Conservation (phyloP, 768 basidiomycete species). For the Cystobasidiopsis lactophilus region DNA sequence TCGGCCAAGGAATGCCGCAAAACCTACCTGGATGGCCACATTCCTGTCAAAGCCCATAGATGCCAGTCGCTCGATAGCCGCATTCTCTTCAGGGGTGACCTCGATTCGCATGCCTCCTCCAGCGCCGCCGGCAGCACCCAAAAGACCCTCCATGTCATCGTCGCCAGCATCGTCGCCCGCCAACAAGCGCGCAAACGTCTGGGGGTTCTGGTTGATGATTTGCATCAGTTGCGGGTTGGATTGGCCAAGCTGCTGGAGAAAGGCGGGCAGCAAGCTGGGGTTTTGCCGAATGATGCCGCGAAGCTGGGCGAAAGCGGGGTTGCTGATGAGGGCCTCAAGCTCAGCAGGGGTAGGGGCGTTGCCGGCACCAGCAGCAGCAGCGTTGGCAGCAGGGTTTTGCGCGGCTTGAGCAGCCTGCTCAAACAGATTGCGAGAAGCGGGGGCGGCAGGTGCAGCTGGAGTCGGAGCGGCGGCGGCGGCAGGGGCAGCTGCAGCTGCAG, state of each 20-base stretch:
- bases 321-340: constrained; percentile 32
- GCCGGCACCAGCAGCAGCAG: constrained; percentile 21
- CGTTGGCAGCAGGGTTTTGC: constrained; percentile 21
- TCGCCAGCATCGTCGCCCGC: constrained; percentile 28
- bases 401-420: constrained; percentile 20
- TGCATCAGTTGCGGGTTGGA: constrained; percentile 50
- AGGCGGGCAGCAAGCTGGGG: constrained; percentile 49
- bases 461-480: constrained; percentile 40
- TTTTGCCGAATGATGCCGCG: constrained; percentile 52
- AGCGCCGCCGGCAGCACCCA: constrained; percentile 14
- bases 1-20: background rate
- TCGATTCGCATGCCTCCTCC: constrained; percentile 36
- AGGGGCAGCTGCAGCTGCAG: constrained; percentile 18
- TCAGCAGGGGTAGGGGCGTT: constrained; percentile 26
- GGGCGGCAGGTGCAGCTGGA: constrained; percentile 28
- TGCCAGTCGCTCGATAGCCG: constrained; percentile 71
- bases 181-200: constrained; percentile 42
- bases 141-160: constrained; percentile 23
- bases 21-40: constrained; percentile 26
- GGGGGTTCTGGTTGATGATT: constrained; percentile 46
- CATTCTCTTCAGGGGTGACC: constrained; percentile 67
- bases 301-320: constrained; percentile 47
- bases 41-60: constrained; percentile 69
- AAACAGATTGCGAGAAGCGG: constrained; percentile 20
- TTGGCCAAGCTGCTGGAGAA: constrained; percentile 59